Conservation (phyloP, 139 green algal genomes). For the Chlamydomonas urium region DNA sequence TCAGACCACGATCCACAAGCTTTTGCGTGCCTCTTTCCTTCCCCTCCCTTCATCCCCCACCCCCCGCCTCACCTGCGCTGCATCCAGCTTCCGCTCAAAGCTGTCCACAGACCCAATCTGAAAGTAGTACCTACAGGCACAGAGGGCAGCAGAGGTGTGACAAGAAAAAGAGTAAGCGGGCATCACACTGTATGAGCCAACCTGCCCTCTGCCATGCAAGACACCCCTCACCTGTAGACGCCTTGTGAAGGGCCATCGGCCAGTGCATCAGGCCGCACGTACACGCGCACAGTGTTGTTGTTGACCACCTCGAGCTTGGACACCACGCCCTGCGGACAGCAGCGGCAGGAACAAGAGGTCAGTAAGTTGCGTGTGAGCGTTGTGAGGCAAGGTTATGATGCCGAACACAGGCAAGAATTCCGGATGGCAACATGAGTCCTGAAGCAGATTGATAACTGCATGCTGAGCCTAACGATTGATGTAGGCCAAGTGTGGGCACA, state of each 20-base stretch:
- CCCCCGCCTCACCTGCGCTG: constrained; percentile 76
- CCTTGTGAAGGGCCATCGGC: constrained; percentile 7
- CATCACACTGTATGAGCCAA: neutral
- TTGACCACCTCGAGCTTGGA: constrained; percentile 92
- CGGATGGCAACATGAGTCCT: neutral
- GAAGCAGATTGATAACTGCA: neutral
- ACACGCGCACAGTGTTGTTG: constrained; percentile 79
- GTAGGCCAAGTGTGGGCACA: too few species aligned
- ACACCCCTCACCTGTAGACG: constrained; percentile 17
- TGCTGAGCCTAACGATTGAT: too few species aligned
- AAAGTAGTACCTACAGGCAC: constrained; percentile 77
- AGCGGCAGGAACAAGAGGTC: neutral
- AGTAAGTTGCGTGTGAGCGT: neutral
- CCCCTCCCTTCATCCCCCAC: too few species aligned
- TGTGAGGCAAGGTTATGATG: neutral
- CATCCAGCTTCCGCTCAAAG: constrained; percentile 96
- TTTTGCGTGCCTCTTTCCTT: too few species aligned
- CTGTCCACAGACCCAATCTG: constrained; percentile 92
- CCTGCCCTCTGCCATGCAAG: neutral
- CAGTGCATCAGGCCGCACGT: constrained; percentile 4
- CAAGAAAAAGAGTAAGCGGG: neutral
- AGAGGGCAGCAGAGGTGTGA: neutral
- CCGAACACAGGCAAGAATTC: neutral
- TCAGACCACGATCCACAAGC: too few species aligned
- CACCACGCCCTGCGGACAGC: constrained; percentile 53